A percentile compares a stretch with the other conserved stretches of the same genome.
phyloP scores from a whole-genome alignment of 345 rosid genomes.

The Geranium rotundifolium region DNA sequence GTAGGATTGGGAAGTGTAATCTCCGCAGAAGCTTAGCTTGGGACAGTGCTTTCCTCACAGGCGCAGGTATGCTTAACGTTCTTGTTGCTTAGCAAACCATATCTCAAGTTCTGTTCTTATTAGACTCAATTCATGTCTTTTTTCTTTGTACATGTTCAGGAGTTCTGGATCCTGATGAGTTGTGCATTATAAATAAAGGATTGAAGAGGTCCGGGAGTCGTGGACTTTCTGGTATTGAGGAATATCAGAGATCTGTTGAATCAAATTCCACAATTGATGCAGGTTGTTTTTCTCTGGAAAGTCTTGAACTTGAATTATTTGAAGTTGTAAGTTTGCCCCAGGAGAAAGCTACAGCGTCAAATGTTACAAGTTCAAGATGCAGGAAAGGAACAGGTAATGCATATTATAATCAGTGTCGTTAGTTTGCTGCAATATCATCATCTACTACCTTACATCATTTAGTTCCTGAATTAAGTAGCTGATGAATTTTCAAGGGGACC shows the following conservation, averaged over 20 bases:
- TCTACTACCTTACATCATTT: not conserved
- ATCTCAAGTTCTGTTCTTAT: not conserved
- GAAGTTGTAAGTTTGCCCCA: constrained; percentile 24
- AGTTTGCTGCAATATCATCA: no score
- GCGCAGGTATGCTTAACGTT: constrained; percentile 22
- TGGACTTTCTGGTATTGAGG: constrained; percentile 15
- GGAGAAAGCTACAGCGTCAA: constrained; percentile 1
- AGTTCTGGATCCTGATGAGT: constrained; percentile 39
- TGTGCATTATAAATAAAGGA: constrained; percentile 30
- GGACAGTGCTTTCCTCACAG: constrained; percentile 39
- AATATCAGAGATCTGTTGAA: constrained; percentile 16
- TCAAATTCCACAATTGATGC: constrained; percentile 11
- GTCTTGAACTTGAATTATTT: constrained; percentile 37
- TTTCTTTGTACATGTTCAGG: constrained; percentile 17
- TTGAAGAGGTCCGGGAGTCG: constrained; percentile 17
- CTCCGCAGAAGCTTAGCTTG: constrained; percentile 39
- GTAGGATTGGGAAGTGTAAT: constrained; percentile 12
- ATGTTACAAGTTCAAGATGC: constrained; percentile 6
- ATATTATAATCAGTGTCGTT: not conserved
- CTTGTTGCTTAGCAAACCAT: no score
- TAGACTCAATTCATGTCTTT: not conserved
- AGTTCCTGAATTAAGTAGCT: not conserved
- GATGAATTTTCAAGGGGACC: not conserved
- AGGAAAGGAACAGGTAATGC: constrained; percentile 12
- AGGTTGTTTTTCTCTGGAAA: constrained; percentile 21